Percentiles rank a stretch among this genome's conserved stretches.
Evolutionary conservation across 2,329 filamentous ascomycete genomes (phyloP).

Genomic region (Aspergillus caelatus): DNA sequence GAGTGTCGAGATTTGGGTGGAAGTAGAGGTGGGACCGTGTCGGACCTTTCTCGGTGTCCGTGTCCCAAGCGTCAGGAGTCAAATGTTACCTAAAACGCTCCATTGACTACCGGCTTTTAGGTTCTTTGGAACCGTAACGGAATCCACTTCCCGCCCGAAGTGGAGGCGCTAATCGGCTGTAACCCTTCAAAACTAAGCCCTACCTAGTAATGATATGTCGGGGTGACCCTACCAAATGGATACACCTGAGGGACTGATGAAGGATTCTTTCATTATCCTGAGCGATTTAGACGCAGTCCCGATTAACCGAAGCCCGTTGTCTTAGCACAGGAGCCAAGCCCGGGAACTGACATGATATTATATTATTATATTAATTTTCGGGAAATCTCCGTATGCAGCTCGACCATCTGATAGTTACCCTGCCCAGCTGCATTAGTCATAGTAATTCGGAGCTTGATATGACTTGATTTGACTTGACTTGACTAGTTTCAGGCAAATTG

Average conservation of each 20-base stretch:
- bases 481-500: not conserved
- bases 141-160: conserved; percentile 8
- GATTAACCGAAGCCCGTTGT: not conserved
- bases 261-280: not conserved
- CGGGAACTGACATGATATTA: not conserved
- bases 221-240: not conserved
- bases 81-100: conserved; percentile 3
- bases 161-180: not conserved
- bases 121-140: conserved; percentile 2
- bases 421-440: not conserved
- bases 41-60: not conserved
- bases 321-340: not conserved
- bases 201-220: not conserved
- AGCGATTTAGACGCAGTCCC: not conserved
- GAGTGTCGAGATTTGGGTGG: not conserved
- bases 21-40: not conserved
- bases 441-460: not conserved
- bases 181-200: not conserved
- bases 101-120: not conserved
- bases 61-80: not conserved
- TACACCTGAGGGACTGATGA: not conserved
- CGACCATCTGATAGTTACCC: not conserved
- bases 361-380: not conserved
- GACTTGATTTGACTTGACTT: not conserved
- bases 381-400: not conserved